Percentiles rank a stretch among this genome's conserved stretches.
Evolutionary conservation across 2,329 filamentous ascomycete species (phyloP).

Genomic region (Fusarium piperis): DNA sequence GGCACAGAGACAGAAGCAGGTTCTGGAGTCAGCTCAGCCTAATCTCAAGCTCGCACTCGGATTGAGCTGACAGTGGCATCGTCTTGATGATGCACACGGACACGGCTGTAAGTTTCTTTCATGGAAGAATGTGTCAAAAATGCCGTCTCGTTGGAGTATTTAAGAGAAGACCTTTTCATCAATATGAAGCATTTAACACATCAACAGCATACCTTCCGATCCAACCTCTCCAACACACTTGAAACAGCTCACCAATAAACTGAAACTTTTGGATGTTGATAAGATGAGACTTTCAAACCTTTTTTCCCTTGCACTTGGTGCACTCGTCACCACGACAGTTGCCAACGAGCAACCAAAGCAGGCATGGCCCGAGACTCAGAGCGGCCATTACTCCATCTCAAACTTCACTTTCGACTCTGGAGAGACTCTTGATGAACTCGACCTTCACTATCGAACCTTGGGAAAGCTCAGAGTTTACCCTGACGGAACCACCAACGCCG

Average conservation of each 20-base stretch:
- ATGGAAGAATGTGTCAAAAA: not conserved
- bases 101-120: not conserved
- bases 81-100: not conserved
- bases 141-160: not conserved
- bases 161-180: not conserved
- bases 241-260: not conserved
- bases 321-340: not conserved
- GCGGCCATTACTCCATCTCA: not conserved
- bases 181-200: not conserved
- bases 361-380: not conserved
- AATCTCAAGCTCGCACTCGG: not conserved
- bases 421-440: not conserved
- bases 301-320: not conserved
- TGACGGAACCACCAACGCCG: slow-evolving; percentile 19
- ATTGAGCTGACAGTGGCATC: not conserved
- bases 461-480: slow-evolving; percentile 17
- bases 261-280: not conserved
- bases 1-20: not conserved
- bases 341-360: not conserved
- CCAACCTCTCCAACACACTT: not conserved
- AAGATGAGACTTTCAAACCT: not conserved
- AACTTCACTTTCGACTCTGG: slow-evolving; percentile 17
- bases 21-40: not conserved
- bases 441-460: slow-evolving; percentile 23
- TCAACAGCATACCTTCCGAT: not conserved